Conservation (phyloP, 176 grass and related monocot genomes). For the Zoysia pacifica region DNA sequence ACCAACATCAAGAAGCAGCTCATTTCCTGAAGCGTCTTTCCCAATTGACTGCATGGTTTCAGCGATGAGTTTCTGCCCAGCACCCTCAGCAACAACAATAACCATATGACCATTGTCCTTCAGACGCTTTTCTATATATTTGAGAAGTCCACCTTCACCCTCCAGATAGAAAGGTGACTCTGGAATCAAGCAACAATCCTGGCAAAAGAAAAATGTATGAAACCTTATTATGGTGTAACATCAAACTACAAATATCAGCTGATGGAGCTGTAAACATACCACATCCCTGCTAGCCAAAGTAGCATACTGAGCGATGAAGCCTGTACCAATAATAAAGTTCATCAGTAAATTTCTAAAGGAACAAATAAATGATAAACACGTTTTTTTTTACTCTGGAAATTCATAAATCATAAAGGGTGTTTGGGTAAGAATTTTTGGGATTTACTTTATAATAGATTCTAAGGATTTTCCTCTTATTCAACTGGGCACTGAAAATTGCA, state of each 20-base stretch:
- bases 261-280: constrained; percentile 53
- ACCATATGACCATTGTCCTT: constrained; percentile 96
- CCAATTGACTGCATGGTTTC: constrained; percentile 68
- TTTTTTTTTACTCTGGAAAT: background rate
- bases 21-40: constrained; percentile 86
- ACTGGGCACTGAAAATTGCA: background rate
- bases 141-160: constrained; percentile 77
- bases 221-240: background rate
- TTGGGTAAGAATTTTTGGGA: background rate
- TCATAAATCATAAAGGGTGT: background rate
- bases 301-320: constrained; percentile 94
- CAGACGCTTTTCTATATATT: constrained; percentile 76
- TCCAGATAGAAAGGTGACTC: constrained; percentile 93
- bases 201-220: constrained; percentile 27
- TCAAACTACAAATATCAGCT: background rate
- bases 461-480: background rate
- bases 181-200: constrained; percentile 97
- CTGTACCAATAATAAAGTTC: constrained; percentile 46
- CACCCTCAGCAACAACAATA: constrained; percentile 48
- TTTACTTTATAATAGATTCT: background rate
- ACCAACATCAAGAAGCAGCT: constrained; percentile 36
- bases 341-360: constrained; percentile 6
- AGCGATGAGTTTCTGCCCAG: constrained; percentile 65
- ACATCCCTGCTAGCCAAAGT: constrained; percentile 99
- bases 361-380: constrained; percentile 8